phyloP scores from a whole-genome alignment of 2,329 filamentous ascomycete species.

The Aspergillus bombycis region DNA sequence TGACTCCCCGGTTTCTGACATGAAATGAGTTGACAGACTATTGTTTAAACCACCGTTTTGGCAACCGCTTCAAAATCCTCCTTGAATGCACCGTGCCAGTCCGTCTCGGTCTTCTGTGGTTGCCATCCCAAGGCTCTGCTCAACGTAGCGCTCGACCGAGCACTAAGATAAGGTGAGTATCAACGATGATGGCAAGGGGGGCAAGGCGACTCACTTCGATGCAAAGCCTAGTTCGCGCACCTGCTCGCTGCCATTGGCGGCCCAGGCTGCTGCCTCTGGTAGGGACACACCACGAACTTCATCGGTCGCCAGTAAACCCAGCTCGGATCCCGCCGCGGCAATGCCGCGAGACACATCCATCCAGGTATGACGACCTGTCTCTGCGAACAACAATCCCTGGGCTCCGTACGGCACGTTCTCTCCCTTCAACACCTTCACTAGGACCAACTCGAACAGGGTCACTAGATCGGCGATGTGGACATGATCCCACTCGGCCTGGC shows the following conservation, averaged over 20 bases:
- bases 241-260: neutral
- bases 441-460: constrained; percentile 42
- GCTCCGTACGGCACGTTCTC: constrained; percentile 33
- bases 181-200: neutral
- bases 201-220: neutral
- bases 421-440: constrained; percentile 26
- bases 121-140: neutral
- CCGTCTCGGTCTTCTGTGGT: neutral
- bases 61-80: neutral
- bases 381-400: constrained; percentile 43
- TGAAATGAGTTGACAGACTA: too few relatives aligned
- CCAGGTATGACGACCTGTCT: constrained; percentile 47
- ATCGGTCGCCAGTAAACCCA: neutral
- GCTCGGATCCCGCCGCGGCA: neutral
- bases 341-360: constrained; percentile 5
- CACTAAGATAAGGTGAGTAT: neutral
- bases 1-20: too few relatives aligned
- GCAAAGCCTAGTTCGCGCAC: neutral
- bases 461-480: constrained; percentile 52
- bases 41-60: neutral
- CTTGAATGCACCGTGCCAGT: neutral
- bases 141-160: neutral
- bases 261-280: neutral
- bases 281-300: neutral
- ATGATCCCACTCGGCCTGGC: constrained; percentile 45